Conservation (phyloP, 2,329 filamentous ascomycete species). For the Trichoderma lentiforme region DNA sequence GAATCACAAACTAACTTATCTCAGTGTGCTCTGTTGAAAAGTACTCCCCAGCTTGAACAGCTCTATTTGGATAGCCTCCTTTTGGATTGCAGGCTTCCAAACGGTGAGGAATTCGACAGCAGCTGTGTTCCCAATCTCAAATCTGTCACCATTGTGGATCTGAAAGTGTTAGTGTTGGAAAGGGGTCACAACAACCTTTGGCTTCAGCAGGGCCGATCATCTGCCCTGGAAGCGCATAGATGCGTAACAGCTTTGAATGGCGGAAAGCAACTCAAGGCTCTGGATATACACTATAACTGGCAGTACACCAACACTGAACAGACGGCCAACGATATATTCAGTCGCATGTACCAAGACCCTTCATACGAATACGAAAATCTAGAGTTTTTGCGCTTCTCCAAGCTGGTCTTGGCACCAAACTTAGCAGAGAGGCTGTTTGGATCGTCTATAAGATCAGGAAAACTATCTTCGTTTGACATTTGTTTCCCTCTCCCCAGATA, state of each 20-base stretch:
- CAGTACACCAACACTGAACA: neutral
- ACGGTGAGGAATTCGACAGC: neutral
- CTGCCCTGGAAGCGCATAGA: neutral
- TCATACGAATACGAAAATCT: constrained; percentile 25
- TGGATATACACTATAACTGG: constrained; percentile 32
- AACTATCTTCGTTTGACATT: constrained; percentile 35
- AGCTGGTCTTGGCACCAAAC: constrained; percentile 26
- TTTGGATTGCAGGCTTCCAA: neutral
- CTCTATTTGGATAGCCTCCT: neutral
- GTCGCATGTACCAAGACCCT: neutral
- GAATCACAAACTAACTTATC: neutral
- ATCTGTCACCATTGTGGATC: neutral
- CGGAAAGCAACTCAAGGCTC: constrained; percentile 25
- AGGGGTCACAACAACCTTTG: neutral
- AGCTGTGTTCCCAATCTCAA: neutral
- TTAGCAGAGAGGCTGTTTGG: constrained; percentile 27
- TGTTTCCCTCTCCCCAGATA: constrained; percentile 32
- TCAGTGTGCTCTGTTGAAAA: neutral
- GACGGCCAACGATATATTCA: neutral
- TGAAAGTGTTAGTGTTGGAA: neutral
- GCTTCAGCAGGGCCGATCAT: neutral
- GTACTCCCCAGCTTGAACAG: neutral
- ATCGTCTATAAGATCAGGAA: constrained; percentile 27
- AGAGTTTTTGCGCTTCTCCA: constrained; percentile 29
- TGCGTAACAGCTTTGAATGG: constrained; percentile 9